These are phyloP conservation scores for Ziziphus jujuba DNA, from an alignment of 306 rosid genomes.

Conservation along the genomic window DNA sequence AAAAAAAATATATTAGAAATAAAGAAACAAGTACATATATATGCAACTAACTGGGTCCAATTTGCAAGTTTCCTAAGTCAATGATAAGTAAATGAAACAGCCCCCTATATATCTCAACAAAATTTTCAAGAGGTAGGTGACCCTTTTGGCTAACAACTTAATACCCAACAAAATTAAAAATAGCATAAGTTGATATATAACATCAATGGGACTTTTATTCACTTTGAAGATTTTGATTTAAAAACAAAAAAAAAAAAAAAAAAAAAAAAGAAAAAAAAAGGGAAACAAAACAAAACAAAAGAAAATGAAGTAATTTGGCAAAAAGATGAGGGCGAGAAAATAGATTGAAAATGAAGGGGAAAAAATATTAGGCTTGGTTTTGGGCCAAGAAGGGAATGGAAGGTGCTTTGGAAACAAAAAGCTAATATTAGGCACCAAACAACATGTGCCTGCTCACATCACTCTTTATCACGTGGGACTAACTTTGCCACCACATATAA, in stretches of 20 bases:
- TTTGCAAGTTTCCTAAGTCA: not conserved
- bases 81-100: not conserved
- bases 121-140: not conserved
- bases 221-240: conserved; percentile 8
- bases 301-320: too few species aligned
- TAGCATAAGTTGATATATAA: not conserved
- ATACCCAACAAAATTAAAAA: not conserved
- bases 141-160: not conserved
- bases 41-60: not conserved
- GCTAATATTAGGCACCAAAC: conserved; percentile 20
- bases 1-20: too few species aligned
- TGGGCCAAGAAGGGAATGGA: too few species aligned
- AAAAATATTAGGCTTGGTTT: too few species aligned
- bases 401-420: not conserved
- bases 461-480: conserved; percentile 66
- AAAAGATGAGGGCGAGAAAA: not conserved
- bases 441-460: conserved; percentile 56
- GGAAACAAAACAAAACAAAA: not conserved
- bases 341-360: too few species aligned
- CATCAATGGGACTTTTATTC: conserved; percentile 8
- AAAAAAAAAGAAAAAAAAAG: too few species aligned
- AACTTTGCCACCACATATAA: conserved; percentile 47
- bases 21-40: too few species aligned
- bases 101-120: too few species aligned
- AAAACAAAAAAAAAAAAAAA: not conserved